Conservation (phyloP, 2,329 filamentous ascomycete species). For the Chaetomium strumarium region DNA sequence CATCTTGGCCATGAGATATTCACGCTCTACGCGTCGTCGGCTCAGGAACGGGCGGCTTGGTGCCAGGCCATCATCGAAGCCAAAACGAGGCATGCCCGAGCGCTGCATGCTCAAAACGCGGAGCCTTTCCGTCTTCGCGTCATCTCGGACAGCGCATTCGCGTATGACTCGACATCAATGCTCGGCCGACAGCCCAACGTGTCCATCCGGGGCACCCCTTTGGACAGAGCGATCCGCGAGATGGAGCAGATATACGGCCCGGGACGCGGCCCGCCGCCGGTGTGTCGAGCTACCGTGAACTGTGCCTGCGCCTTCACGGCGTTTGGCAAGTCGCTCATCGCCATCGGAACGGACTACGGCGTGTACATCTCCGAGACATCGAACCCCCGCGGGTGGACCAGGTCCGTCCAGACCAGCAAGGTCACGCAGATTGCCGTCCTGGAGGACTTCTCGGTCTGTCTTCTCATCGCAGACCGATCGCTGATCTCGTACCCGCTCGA, state of each 20-base stretch:
- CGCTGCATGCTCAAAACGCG: conserved; percentile 84
- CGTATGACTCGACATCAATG: conserved; percentile 60
- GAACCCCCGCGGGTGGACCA: conserved; percentile 85
- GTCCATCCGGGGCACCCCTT: conserved; percentile 80
- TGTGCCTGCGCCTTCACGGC: conserved; percentile 87
- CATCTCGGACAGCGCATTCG: conserved; percentile 87
- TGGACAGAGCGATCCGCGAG: conserved; percentile 85
- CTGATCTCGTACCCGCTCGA: conserved; percentile 93
- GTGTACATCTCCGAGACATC: conserved; percentile 84
- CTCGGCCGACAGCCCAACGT: conserved; percentile 59
- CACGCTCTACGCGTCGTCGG: conserved; percentile 76
- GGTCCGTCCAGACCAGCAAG: conserved; percentile 68
- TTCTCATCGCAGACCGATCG: conserved; percentile 85
- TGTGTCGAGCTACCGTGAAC: conserved; percentile 83
- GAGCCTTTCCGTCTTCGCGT: conserved; percentile 91
- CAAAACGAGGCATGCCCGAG: conserved; percentile 87
- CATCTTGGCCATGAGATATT: conserved; percentile 93
- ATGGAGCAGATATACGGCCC: conserved; percentile 73
- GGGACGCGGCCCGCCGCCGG: conserved; percentile 63
- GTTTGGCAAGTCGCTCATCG: conserved; percentile 79
- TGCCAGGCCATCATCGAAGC: conserved; percentile 89
- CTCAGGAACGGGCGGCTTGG: conserved; percentile 77
- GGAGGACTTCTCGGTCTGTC: conserved; percentile 89
- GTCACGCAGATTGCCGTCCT: conserved; percentile 93
- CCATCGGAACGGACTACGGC: conserved; percentile 90